phyloP scores from a whole-genome alignment of 768 basidiomycete genomes.

The Mycena chlorophos region DNA sequence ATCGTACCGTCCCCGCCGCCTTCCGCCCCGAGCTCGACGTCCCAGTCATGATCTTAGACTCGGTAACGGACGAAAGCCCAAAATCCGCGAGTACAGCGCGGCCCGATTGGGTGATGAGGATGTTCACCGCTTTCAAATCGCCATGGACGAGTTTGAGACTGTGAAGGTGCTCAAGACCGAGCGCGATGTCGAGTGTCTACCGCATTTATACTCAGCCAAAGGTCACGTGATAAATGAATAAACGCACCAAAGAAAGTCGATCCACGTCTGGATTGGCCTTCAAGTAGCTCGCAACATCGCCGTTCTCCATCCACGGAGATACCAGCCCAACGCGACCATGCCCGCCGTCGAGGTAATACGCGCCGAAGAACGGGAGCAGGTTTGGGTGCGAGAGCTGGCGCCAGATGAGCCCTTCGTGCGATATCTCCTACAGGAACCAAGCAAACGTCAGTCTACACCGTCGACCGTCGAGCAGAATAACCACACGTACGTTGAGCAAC shows the following conservation, averaged over 20 bases:
- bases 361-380: conserved; percentile 33
- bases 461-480: not conserved
- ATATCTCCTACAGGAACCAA: conserved; percentile 17
- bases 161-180: conserved; percentile 28
- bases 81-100: conserved; percentile 31
- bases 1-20: conserved; percentile 26
- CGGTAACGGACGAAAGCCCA: conserved; percentile 27
- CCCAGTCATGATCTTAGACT: conserved; percentile 21
- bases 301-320: conserved; percentile 42
- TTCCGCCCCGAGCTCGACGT: conserved; percentile 18
- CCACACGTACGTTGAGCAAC: conserved; percentile 8
- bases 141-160: conserved; percentile 27
- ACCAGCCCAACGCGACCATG: conserved; percentile 30
- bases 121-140: conserved; percentile 34
- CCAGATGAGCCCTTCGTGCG: conserved; percentile 28
- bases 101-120: conserved; percentile 27
- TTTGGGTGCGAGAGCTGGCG: conserved; percentile 34
- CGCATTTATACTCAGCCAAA: not conserved
- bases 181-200: conserved; percentile 27
- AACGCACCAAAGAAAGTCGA: conserved; percentile 32
- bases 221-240: not conserved
- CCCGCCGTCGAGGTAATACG: conserved; percentile 21
- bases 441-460: not conserved
- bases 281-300: conserved; percentile 33
- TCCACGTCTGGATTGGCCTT: conserved; percentile 20